Percentiles rank a stretch among this genome's conserved stretches.
phyloP scores from a whole-genome alignment of 306 rosid genomes.

The Gillenia trifoliata region DNA sequence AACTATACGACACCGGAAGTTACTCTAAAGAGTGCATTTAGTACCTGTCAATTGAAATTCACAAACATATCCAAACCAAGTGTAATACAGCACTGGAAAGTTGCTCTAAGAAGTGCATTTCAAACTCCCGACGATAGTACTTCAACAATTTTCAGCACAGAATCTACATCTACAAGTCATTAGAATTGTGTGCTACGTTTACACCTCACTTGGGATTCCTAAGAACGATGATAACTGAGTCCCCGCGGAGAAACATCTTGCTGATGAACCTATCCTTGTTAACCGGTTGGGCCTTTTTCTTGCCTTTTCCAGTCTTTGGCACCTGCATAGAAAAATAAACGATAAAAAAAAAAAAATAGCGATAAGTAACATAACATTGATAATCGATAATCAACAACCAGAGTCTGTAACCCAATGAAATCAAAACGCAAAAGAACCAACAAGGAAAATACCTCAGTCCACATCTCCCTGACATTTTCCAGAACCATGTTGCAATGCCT shows the following conservation, averaged over 20 bases:
- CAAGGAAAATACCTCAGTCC: slow-evolving; percentile 74
- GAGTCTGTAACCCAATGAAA: background rate
- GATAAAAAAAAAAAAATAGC: background rate
- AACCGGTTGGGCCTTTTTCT: slow-evolving; percentile 82
- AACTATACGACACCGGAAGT: background rate
- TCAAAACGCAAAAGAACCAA: background rate
- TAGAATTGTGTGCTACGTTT: background rate
- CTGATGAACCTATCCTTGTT: slow-evolving; percentile 94
- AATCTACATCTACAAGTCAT: background rate
- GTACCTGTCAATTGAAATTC: background rate
- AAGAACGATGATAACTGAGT: slow-evolving; percentile 83
- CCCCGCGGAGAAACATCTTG: slow-evolving; percentile 87
- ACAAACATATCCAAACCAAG: background rate
- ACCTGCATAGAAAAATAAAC: slow-evolving; percentile 34
- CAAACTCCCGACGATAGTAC: background rate
- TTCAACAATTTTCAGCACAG: background rate
- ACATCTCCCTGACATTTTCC: slow-evolving; percentile 95
- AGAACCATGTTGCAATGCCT: slow-evolving; percentile 97
- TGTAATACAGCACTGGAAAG: background rate
- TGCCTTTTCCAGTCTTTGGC: slow-evolving; percentile 85
- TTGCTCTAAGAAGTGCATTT: background rate
- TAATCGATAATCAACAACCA: background rate
- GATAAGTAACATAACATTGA: background rate
- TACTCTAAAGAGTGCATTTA: background rate
- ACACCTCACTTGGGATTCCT: slow-evolving; percentile 79